These are phyloP conservation scores for Hymenoscyphus occultus DNA, from an alignment of 2,329 filamentous ascomycete genomes.

Conservation along the genomic window DNA sequence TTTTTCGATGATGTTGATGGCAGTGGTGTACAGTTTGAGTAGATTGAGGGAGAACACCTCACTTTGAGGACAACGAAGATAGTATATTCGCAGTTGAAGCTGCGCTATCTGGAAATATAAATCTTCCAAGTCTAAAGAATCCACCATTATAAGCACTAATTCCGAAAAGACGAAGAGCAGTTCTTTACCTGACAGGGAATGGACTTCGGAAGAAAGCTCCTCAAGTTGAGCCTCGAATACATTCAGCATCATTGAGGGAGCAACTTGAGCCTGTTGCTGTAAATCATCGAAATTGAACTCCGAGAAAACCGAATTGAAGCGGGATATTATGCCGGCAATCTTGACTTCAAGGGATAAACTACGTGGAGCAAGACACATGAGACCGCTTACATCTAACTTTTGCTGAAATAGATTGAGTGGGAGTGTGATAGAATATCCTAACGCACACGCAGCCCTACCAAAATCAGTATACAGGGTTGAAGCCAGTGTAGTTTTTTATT, in stretches of 20 bases:
- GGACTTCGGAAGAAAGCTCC: constrained; percentile 11
- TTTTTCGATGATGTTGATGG: constrained; percentile 12
- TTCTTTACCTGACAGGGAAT: constrained; percentile 10
- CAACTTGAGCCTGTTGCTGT: constrained; percentile 14
- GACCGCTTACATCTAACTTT: constrained; percentile 13
- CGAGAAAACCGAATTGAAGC: constrained; percentile 17
- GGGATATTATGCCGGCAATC: constrained; percentile 15
- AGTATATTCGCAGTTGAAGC: constrained; percentile 17
- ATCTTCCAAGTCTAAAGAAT: constrained; percentile 12
- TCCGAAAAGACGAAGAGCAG: neutral
- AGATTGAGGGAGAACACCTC: constrained; percentile 15
- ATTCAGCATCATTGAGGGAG: constrained; percentile 18
- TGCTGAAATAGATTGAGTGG: constrained; percentile 15
- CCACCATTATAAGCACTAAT: neutral
- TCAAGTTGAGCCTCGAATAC: constrained; percentile 19
- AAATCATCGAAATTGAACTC: constrained; percentile 18
- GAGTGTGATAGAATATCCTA: constrained; percentile 18
- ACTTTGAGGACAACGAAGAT: constrained; percentile 16
- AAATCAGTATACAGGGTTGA: neutral
- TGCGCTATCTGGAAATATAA: constrained; percentile 16
- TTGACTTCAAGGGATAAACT: constrained; percentile 12
- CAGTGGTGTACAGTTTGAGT: constrained; percentile 16
- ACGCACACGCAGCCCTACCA: constrained; percentile 15
- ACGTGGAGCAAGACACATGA: constrained; percentile 12
- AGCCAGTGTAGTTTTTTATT: neutral